Evolutionary conservation across 1,139 yeast species (phyloP).

Genomic region (Ogataea hybrid): DNA sequence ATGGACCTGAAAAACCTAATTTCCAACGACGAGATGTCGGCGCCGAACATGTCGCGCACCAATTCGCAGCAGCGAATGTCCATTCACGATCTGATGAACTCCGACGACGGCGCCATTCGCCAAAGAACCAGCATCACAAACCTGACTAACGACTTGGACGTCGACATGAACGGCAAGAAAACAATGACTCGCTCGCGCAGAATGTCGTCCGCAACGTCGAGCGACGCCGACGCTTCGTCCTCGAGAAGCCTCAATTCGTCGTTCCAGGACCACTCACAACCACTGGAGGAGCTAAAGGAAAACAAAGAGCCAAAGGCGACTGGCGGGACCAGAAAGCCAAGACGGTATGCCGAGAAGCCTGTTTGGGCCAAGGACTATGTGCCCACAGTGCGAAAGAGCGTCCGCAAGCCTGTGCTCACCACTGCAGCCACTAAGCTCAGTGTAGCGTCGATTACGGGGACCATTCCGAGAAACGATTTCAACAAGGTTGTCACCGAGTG

Average conservation of each 20-base stretch:
- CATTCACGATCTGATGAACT: conserved; percentile 36
- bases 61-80: conserved; percentile 31
- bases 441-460: conserved; percentile 62
- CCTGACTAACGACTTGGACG: conserved; percentile 47
- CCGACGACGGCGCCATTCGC: conserved; percentile 22
- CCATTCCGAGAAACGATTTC: conserved; percentile 78
- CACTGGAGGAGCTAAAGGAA: conserved; percentile 26
- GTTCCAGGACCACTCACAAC: conserved; percentile 29
- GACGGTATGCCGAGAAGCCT: conserved; percentile 64
- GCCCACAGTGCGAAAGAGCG: conserved; percentile 37
- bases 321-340: conserved; percentile 42
- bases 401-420: conserved; percentile 4
- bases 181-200: conserved; percentile 35
- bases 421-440: conserved; percentile 28
- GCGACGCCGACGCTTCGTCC: conserved; percentile 28
- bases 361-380: conserved; percentile 81
- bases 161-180: conserved; percentile 39
- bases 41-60: conserved; percentile 14
- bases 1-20: conserved; percentile 31
- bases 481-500: conserved; percentile 84
- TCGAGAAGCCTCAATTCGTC: conserved; percentile 11
- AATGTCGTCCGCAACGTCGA: conserved; percentile 24
- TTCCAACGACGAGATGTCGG: conserved; percentile 22
- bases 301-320: conserved; percentile 14
- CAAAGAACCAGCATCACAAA: conserved; percentile 44